Evolutionary conservation across 2,329 filamentous ascomycete genomes (phyloP).

Genomic region (Ustulina deusta): DNA sequence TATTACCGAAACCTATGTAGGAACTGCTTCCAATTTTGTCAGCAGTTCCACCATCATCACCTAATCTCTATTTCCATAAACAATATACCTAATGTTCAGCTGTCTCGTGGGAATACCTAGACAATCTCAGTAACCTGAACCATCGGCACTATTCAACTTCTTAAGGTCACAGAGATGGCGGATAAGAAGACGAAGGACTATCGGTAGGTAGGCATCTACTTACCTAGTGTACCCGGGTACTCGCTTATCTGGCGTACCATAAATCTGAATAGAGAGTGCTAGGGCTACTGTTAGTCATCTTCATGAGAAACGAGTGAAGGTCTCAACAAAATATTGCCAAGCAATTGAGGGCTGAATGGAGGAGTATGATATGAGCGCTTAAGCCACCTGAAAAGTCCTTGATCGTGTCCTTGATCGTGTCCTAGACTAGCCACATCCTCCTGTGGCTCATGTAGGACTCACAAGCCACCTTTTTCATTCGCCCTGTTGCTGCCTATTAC

Average conservation of each 20-base stretch:
- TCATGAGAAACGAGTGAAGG: not conserved
- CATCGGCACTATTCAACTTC: not conserved
- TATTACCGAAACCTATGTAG: not conserved
- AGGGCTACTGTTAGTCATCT: not conserved
- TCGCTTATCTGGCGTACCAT: slow-evolving; percentile 8
- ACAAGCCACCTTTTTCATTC: slow-evolving; percentile 26
- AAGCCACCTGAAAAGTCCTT: not conserved
- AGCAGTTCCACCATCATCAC: not conserved
- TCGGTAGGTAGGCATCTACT: not conserved
- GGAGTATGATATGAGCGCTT: not conserved
- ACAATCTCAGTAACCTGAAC: not conserved
- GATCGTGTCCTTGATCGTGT: not conserved
- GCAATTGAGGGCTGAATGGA: slow-evolving; percentile 18
- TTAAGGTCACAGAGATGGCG: not conserved
- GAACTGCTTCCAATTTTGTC: not conserved
- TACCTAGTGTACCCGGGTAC: not conserved
- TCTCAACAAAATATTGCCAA: slow-evolving; percentile 13
- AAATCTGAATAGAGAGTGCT: not conserved
- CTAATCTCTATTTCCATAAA: not conserved
- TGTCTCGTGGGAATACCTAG: not conserved
- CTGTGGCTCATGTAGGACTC: slow-evolving; percentile 26
- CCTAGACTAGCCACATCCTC: slow-evolving; percentile 29
- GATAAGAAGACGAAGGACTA: slow-evolving; percentile 3
- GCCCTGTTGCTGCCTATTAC: slow-evolving; percentile 30
- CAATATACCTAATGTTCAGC: not conserved